These are phyloP conservation scores for Suillus sp. DNA, from an alignment of 768 basidiomycete species.

Conservation along the genomic window DNA sequence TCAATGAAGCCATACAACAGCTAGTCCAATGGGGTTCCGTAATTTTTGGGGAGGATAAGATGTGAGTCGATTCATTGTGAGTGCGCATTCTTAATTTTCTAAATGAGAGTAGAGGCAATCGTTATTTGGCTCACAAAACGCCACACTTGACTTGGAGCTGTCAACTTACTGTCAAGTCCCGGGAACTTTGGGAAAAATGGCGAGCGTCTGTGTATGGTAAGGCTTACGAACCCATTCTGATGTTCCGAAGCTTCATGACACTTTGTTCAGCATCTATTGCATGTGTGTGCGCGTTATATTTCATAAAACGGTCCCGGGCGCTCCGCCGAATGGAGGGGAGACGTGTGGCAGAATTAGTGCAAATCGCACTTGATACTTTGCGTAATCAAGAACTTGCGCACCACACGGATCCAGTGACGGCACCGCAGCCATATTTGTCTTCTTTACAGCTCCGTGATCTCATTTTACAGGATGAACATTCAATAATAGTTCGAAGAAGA, in stretches of 20 bases:
- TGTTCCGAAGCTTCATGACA: conserved; percentile 21
- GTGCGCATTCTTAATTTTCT: conserved; percentile 22
- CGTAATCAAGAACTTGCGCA: conserved; percentile 83
- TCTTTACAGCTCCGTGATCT: conserved; percentile 88
- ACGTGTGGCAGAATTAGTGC: conserved; percentile 74
- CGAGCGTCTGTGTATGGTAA: conserved; percentile 63
- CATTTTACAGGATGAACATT: conserved; percentile 80
- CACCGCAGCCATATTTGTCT: conserved; percentile 76
- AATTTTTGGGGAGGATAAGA: conserved; percentile 60
- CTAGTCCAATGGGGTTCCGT: conserved; percentile 74
- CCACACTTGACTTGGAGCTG: conserved; percentile 70
- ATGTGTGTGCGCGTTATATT: conserved; percentile 19
- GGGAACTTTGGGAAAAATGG: conserved; percentile 72
- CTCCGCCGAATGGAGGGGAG: conserved; percentile 58
- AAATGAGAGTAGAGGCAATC: conserved; percentile 54
- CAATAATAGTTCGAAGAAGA: conserved; percentile 59
- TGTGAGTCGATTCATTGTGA: conserved; percentile 49
- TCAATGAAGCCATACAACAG: conserved; percentile 78
- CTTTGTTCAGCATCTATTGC: conserved; percentile 31
- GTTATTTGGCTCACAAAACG: conserved; percentile 75
- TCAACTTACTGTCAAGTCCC: conserved; percentile 60
- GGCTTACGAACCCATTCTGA: conserved; percentile 20
- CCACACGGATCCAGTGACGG: conserved; percentile 77
- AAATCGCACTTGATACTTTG: conserved; percentile 76
- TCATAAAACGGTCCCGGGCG: conserved; percentile 39